Evolutionary conservation across 2,329 filamentous ascomycete genomes (phyloP).

Genomic region (Spiromastix sp.): DNA sequence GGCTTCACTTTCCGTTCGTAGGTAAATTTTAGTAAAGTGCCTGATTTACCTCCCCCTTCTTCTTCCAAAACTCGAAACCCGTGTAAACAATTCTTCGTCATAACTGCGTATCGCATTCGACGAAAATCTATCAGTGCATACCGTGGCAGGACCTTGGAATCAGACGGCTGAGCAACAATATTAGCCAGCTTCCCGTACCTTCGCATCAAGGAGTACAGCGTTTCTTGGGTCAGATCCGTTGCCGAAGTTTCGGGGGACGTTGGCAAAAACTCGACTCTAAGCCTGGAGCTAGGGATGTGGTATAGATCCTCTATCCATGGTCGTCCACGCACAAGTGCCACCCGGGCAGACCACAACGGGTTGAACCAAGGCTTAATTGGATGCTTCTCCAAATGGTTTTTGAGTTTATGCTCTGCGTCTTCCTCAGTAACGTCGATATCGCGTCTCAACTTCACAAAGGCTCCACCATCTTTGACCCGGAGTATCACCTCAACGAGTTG

Average conservation of each 20-base stretch:
- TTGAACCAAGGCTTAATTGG: slow-evolving; percentile 85
- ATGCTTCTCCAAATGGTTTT: slow-evolving; percentile 53
- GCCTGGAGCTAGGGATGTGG: slow-evolving; percentile 61
- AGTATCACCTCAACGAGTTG: slow-evolving; percentile 74
- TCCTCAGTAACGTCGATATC: slow-evolving; percentile 35
- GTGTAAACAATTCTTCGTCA: slow-evolving; percentile 88
- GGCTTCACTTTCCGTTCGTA: slow-evolving; percentile 72
- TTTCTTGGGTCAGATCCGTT: slow-evolving; percentile 75
- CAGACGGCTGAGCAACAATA: slow-evolving; percentile 69
- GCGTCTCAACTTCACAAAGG: slow-evolving; percentile 76
- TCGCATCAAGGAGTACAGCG: slow-evolving; percentile 75
- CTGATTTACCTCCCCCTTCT: slow-evolving; percentile 61
- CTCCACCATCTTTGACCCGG: slow-evolving; percentile 80
- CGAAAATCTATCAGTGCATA: slow-evolving; percentile 73
- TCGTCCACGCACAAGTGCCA: slow-evolving; percentile 65
- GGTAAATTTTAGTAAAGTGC: slow-evolving; percentile 68
- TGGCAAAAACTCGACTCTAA: slow-evolving; percentile 79
- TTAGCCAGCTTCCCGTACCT: slow-evolving; percentile 84
- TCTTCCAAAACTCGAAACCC: slow-evolving; percentile 62
- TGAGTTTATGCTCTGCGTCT: slow-evolving; percentile 52
- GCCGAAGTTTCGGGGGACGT: slow-evolving; percentile 58
- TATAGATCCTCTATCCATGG: slow-evolving; percentile 94
- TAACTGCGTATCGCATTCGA: slow-evolving; percentile 63
- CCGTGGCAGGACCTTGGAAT: slow-evolving; percentile 74
- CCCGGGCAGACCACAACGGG: slow-evolving; percentile 61